Conservation (phyloP, 805 yeast genomes). For the Ogataea ramenticola region DNA sequence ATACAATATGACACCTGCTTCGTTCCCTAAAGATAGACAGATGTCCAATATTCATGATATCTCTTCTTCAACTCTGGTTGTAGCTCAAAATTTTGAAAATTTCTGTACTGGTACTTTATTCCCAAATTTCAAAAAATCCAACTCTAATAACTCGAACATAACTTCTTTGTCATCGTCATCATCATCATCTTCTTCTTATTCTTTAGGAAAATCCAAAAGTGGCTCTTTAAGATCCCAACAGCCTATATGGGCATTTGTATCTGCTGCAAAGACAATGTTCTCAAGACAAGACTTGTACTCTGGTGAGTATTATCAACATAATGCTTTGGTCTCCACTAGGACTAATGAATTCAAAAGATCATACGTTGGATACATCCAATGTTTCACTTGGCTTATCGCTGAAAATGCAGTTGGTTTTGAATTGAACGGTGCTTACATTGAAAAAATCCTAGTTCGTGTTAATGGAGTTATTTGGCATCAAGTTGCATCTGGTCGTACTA, state of each 20-base stretch:
- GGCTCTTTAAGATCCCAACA: slow-evolving; percentile 25
- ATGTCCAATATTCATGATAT: slow-evolving; percentile 24
- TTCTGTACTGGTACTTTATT: slow-evolving; percentile 26
- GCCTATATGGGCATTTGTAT: slow-evolving; percentile 48
- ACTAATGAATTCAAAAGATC: slow-evolving; percentile 20
- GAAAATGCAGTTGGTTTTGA: slow-evolving; percentile 47
- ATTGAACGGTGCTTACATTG: slow-evolving; percentile 35
- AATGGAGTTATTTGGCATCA: slow-evolving; percentile 70
- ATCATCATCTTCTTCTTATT: too few species aligned
- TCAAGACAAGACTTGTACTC: slow-evolving; percentile 36
- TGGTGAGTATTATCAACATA: slow-evolving; percentile 29
- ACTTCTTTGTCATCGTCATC: slow-evolving; percentile 4
- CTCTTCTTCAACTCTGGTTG: slow-evolving; percentile 28
- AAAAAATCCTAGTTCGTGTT: slow-evolving; percentile 40
- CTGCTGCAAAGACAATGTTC: slow-evolving; percentile 44
- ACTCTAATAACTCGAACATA: too few species aligned
- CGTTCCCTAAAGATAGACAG: slow-evolving; percentile 26
- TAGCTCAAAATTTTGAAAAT: slow-evolving; percentile 32
- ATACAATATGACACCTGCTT: slow-evolving; percentile 16
- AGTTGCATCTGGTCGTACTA: slow-evolving; percentile 41
- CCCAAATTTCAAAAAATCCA: slow-evolving; percentile 12
- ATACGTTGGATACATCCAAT: slow-evolving; percentile 20
- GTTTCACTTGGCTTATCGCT: slow-evolving; percentile 42
- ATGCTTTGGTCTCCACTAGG: slow-evolving; percentile 31
- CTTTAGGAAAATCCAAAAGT: slow-evolving; percentile 14